Conservation (phyloP, 306 rosid genomes). For the Benincasa hispida region DNA sequence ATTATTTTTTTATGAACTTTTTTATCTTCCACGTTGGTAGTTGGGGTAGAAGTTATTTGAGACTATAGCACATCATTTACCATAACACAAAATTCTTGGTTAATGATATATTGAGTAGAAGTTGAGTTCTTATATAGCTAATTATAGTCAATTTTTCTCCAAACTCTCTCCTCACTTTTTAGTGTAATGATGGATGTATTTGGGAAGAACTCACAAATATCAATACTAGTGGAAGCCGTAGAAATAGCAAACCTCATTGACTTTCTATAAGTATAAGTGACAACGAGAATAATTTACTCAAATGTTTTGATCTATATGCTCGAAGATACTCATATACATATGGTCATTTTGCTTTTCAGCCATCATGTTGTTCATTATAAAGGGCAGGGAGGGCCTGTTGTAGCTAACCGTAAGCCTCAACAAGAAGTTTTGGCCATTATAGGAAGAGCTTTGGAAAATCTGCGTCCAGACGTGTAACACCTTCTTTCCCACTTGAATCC, state of each 20-base stretch:
- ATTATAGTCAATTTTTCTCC: constrained; percentile 15
- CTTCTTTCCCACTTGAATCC: constrained; percentile 82
- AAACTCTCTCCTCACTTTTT: constrained; percentile 64
- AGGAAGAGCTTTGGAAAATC: constrained; percentile 63
- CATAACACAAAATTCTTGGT: background rate
- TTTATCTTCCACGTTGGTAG: background rate
- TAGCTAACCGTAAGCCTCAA: constrained; percentile 77
- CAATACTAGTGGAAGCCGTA: constrained; percentile 42
- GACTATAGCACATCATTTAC: background rate
- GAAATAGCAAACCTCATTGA: constrained; percentile 76
- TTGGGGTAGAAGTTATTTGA: background rate
- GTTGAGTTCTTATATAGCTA: constrained; percentile 10
- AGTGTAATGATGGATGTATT: constrained; percentile 70
- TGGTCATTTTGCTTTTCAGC: constrained; percentile 28
- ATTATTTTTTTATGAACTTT: background rate
- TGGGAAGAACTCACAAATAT: constrained; percentile 71
- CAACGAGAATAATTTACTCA: background rate
- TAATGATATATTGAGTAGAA: background rate
- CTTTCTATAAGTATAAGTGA: constrained; percentile 82
- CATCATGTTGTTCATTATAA: constrained; percentile 84
- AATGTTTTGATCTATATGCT: background rate
- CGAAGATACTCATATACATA: background rate
- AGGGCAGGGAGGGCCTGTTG: constrained; percentile 96
- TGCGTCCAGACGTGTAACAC: constrained; percentile 81
- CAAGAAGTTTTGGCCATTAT: constrained; percentile 61